These are phyloP conservation scores for Candida maltosa DNA, from an alignment of 805 yeast species.

Conservation along the genomic window DNA sequence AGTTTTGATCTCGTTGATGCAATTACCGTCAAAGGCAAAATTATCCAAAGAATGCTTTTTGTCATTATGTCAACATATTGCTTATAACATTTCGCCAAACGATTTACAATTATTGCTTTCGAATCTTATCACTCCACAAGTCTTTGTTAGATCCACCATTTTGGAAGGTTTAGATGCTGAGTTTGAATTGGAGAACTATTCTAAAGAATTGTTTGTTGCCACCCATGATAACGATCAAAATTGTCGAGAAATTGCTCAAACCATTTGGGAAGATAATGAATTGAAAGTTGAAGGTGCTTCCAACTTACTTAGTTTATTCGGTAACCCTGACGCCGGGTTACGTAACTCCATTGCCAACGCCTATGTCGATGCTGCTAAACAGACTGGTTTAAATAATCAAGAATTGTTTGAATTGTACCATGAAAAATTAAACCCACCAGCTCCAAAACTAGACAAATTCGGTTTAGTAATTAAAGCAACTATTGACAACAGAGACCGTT, in stretches of 20 bases:
- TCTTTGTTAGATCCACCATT: constrained; percentile 73
- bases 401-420: constrained; percentile 54
- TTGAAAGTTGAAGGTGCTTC: constrained; percentile 47
- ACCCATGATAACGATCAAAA: constrained; percentile 68
- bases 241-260: constrained; percentile 62
- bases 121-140: constrained; percentile 56
- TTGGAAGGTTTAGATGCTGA: constrained; percentile 86
- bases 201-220: constrained; percentile 75
- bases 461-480: constrained; percentile 71
- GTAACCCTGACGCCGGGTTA: constrained; percentile 58
- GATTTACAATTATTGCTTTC: constrained; percentile 62
- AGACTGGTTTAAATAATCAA: constrained; percentile 20
- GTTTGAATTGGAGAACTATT: constrained; percentile 56
- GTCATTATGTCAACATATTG: constrained; percentile 71
- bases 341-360: constrained; percentile 74
- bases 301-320: constrained; percentile 47
- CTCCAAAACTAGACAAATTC: constrained; percentile 72
- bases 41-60: constrained; percentile 79
- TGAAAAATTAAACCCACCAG: constrained; percentile 65
- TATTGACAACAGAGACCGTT: constrained; percentile 62
- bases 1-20: constrained; percentile 63
- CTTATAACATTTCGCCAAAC: constrained; percentile 51
- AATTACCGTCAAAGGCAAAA: constrained; percentile 74
- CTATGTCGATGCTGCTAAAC: constrained; percentile 49
- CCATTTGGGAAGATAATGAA: constrained; percentile 82